Base-by-base conservation (phyloP, 306 rosid genomes). In the Arachis hypogaea region DNA sequence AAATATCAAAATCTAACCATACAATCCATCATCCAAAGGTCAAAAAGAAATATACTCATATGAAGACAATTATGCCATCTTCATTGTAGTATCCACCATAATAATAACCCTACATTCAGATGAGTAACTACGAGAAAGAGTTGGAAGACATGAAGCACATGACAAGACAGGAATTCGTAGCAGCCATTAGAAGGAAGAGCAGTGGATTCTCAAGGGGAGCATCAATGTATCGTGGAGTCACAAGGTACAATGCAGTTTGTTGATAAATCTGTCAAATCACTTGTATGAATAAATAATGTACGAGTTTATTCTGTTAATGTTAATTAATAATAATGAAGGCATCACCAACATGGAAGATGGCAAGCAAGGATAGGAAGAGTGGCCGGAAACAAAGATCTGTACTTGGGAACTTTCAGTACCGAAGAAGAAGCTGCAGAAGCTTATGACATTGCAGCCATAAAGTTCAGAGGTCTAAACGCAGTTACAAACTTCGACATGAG, bases 371-470 rank as follows among this genome's bases (percentile, higher is more conserved):
- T 89, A 44, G 96, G 96, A 2, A 83, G 92, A 83, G 96, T 89
- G 5, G 96, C 90, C 1, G 96, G 92, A 70, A 87, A 87, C 83
- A 89, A 89, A 76, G 96, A 89, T 75, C 90, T 89, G 50, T 89
- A 89, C 59, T 71, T 89, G 75, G 96, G 96, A 83, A 89, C 96
- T 16, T 89, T 89, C 79, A 87, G 96, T 47, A 89, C 90, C 0
- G 92, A 89, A 78, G 92, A 89, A 71, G 92, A 89, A 75, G 96
- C 96, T 3, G 96, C 96, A 8, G 92, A 87, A 62, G 96, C 96
- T 0, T 89, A 89, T 11, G 96, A 89, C 81, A 84, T 89, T 9
- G 96, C 96, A 2, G 96, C 96, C 0, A 85, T 89, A 58, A 89
- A 89, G 74, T 87, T 87, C 56, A 74, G 92, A 73, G 96, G 96